Conservation (phyloP, 345 rosid genomes). For the Conringia planisiliqua region DNA sequence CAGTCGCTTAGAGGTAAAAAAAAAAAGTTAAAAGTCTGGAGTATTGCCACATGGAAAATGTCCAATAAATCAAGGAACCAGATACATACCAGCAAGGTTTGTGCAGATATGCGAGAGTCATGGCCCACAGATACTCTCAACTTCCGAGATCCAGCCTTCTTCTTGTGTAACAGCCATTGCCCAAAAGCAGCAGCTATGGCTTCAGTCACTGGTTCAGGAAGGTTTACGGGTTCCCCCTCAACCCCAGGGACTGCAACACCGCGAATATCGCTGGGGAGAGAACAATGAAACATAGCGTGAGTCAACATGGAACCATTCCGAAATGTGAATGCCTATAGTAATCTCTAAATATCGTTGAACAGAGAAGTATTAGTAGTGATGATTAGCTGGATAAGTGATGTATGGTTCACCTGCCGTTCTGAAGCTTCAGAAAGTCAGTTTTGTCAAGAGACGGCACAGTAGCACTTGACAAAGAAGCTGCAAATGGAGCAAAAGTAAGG, state of each 20-base stretch:
- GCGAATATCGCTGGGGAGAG: conserved; percentile 69
- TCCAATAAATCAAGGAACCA: not conserved
- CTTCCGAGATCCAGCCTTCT: conserved; percentile 43
- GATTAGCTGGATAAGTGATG: conserved; percentile 1
- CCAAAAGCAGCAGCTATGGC: conserved; percentile 96
- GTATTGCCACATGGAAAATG: not conserved
- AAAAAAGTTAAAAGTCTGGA: not conserved
- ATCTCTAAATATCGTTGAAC: not conserved
- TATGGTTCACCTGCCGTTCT: conserved; percentile 79
- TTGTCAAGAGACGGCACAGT: conserved; percentile 57
- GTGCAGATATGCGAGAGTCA: conserved; percentile 95
- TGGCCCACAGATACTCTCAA: conserved; percentile 81
- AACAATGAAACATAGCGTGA: not conserved
- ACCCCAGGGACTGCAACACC: conserved; percentile 92
- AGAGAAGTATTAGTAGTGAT: not conserved
- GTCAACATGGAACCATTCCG: conserved; percentile 5
- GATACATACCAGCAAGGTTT: conserved; percentile 52
- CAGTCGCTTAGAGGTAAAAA: not conserved
- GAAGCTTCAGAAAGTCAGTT: conserved; percentile 79
- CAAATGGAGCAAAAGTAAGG: conserved; percentile 30
- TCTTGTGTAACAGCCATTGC: conserved; percentile 76
- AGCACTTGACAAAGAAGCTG: conserved; percentile 64
- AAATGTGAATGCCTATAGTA: not conserved
- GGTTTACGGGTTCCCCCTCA: conserved; percentile 87
- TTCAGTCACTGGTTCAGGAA: conserved; percentile 78